These are phyloP conservation scores for Macadamia integrifolia DNA, from an alignment of 164 flowering plant species.

Conservation along the genomic window DNA sequence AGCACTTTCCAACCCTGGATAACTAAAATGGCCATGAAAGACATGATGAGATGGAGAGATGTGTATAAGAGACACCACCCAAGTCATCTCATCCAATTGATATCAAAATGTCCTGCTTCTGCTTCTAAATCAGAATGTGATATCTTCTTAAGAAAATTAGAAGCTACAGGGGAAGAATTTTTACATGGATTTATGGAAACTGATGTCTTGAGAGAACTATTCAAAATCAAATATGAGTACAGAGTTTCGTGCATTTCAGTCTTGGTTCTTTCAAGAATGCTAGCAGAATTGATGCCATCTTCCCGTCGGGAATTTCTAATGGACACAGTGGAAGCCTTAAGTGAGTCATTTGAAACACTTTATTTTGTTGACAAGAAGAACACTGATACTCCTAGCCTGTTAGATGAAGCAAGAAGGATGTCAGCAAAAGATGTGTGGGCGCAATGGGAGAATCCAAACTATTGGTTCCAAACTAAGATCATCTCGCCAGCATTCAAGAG, in stretches of 20 bases:
- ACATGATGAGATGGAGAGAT: too few relatives aligned
- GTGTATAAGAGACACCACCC: too few relatives aligned
- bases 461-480: neutral
- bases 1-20: too few relatives aligned
- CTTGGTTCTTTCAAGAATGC: constrained; percentile 1
- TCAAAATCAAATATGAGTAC: neutral
- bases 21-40: too few relatives aligned
- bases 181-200: too few relatives aligned
- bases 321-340: neutral
- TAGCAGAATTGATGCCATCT: constrained; percentile 1
- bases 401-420: neutral
- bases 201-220: too few relatives aligned
- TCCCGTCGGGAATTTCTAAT: neutral
- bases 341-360: constrained; percentile 5
- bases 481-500: too few relatives aligned
- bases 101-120: too few relatives aligned
- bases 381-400: neutral
- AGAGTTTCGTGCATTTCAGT: constrained; percentile 5
- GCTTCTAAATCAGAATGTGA: too few relatives aligned
- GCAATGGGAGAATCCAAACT: neutral
- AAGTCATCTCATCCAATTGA: too few relatives aligned
- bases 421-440: constrained; percentile 2
- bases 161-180: too few relatives aligned
- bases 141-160: too few relatives aligned
- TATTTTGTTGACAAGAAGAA: constrained; percentile 5